These are phyloP conservation scores for Cladophialophora immunda DNA, from an alignment of 2,329 filamentous ascomycete species.

Conservation along the genomic window DNA sequence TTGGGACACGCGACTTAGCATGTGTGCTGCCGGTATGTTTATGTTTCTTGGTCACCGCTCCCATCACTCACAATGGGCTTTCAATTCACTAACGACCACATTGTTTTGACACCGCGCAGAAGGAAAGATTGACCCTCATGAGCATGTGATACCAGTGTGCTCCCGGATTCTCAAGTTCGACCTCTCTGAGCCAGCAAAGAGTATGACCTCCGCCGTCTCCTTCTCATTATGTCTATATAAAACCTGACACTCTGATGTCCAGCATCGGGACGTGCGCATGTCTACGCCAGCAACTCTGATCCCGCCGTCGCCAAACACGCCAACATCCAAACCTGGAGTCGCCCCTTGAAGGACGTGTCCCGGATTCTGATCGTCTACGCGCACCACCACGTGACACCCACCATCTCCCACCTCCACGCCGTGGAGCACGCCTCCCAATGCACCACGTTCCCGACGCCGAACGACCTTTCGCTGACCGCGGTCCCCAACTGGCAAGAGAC, in stretches of 20 bases:
- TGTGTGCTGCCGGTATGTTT: slow-evolving; percentile 17
- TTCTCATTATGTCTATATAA: not conserved
- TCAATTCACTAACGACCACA: not conserved
- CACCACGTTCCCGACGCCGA: slow-evolving; percentile 7
- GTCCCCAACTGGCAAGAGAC: slow-evolving; percentile 10
- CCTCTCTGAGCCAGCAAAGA: not conserved
- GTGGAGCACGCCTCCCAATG: not conserved
- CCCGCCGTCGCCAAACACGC: slow-evolving; percentile 1
- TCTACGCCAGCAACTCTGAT: slow-evolving; percentile 4
- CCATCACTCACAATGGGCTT: not conserved
- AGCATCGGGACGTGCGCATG: not conserved
- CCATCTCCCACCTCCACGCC: not conserved
- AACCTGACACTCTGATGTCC: not conserved
- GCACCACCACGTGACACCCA: not conserved
- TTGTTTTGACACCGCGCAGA: not conserved
- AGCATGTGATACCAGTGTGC: slow-evolving; percentile 12
- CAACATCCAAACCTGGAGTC: not conserved
- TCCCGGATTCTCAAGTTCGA: slow-evolving; percentile 1
- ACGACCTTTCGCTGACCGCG: slow-evolving; percentile 15
- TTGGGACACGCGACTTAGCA: slow-evolving; percentile 15
- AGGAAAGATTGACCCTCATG: not conserved
- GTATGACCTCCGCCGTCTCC: not conserved
- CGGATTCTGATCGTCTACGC: slow-evolving; percentile 10
- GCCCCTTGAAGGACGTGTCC: not conserved
- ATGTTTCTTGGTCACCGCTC: not conserved